Evolutionary conservation across 2,329 filamentous ascomycete species (phyloP).

Genomic region (Xenoacremonium recifei): DNA sequence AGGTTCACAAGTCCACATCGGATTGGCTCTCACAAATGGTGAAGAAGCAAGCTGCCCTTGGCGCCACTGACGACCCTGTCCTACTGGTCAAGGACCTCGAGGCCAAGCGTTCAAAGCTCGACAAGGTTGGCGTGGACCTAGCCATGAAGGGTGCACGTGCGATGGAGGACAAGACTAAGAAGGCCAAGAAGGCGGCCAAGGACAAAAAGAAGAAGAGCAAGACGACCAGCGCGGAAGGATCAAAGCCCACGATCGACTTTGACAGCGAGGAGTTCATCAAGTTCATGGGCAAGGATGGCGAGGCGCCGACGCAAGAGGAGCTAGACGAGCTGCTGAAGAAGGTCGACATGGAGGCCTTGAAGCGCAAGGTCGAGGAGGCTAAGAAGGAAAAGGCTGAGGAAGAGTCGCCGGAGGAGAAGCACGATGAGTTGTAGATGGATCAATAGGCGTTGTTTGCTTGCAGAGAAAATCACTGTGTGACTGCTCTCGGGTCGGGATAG

Average conservation of each 20-base stretch:
- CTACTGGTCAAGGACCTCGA: constrained; percentile 71
- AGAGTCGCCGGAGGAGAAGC: constrained; percentile 25
- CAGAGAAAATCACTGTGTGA: too few species aligned
- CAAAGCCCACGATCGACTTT: constrained; percentile 42
- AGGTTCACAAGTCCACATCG: constrained; percentile 59
- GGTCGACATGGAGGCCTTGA: constrained; percentile 19
- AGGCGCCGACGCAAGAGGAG: constrained; percentile 25
- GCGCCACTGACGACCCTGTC: constrained; percentile 69
- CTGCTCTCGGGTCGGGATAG: too few species aligned
- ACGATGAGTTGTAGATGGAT: constrained; percentile 36
- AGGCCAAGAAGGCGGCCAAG: constrained; percentile 43
- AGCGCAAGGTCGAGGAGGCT: constrained; percentile 14
- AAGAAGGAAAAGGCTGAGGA: constrained; percentile 8
- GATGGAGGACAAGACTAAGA: constrained; percentile 48
- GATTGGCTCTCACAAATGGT: constrained; percentile 76
- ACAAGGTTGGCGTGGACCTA: constrained; percentile 67
- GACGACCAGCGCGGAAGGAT: constrained; percentile 31
- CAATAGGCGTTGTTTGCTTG: too few species aligned
- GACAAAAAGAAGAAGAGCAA: constrained; percentile 37
- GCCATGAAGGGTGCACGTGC: constrained; percentile 66
- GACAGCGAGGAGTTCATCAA: constrained; percentile 47
- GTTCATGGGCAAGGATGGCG: constrained; percentile 30
- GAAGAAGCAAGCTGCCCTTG: constrained; percentile 67
- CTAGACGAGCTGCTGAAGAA: constrained; percentile 27
- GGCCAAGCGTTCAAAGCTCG: constrained; percentile 67